A percentile compares a stretch with the other conserved stretches of the same genome.
Conservation (phyloP, 2,329 filamentous ascomycete genomes). For the Cladosporium phlei region DNA sequence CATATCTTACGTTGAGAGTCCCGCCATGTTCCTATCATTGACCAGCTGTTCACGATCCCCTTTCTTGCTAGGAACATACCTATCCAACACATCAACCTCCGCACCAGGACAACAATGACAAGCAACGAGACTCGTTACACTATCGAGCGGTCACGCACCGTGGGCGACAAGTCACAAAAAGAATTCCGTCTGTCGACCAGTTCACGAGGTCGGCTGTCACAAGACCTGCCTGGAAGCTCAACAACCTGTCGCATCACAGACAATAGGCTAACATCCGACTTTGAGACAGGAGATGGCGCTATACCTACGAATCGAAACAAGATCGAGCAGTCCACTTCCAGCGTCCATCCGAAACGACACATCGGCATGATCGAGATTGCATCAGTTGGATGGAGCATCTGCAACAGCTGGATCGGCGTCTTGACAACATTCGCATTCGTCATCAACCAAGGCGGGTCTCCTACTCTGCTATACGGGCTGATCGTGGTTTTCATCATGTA, state of each 20-base stretch:
- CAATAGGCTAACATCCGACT: neutral
- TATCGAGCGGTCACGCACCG: too few species aligned
- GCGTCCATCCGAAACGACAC: slow-evolving; percentile 51
- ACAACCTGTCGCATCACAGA: neutral
- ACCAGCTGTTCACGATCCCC: too few species aligned
- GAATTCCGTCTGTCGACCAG: too few species aligned
- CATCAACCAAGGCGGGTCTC: slow-evolving; percentile 36
- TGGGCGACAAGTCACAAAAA: too few species aligned
- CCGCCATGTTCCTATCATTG: too few species aligned
- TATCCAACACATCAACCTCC: too few species aligned
- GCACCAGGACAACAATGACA: too few species aligned
- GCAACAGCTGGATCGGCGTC: slow-evolving; percentile 58
- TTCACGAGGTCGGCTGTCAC: neutral
- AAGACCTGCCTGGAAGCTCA: neutral
- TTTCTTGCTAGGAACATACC: too few species aligned
- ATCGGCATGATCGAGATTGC: slow-evolving; percentile 55
- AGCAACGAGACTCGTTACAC: too few species aligned
- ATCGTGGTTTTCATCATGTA: slow-evolving; percentile 15
- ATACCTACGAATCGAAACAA: neutral
- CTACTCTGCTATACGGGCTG: slow-evolving; percentile 19
- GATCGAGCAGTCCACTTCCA: neutral
- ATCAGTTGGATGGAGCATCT: slow-evolving; percentile 48
- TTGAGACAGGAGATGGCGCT: neutral
- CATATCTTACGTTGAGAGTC: too few species aligned
- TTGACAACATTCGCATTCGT: slow-evolving; percentile 54